Conservation (phyloP, 2,329 filamentous ascomycete species). For the Scytalidium lignicola region DNA sequence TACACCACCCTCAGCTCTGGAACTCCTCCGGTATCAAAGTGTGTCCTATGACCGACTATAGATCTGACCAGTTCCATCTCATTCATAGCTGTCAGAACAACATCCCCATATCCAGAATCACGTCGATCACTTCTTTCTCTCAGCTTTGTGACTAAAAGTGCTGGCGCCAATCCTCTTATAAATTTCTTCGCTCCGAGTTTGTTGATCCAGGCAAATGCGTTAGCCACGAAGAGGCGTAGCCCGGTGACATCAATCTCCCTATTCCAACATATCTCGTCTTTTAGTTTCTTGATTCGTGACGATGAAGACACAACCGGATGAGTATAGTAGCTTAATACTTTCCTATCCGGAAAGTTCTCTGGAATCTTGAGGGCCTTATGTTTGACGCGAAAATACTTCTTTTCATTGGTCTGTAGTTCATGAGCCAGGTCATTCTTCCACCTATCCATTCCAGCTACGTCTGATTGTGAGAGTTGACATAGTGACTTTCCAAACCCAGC, state of each 20-base stretch:
- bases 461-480: slow-evolving; percentile 57
- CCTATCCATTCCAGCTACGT: slow-evolving; percentile 51
- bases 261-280: slow-evolving; percentile 53
- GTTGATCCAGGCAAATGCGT: slow-evolving; percentile 83
- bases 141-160: slow-evolving; percentile 62
- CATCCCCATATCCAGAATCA: slow-evolving; percentile 28
- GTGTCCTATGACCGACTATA: slow-evolving; percentile 63
- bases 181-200: slow-evolving; percentile 78
- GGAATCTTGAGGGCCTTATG: slow-evolving; percentile 73
- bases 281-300: slow-evolving; percentile 50
- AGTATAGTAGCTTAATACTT: slow-evolving; percentile 81
- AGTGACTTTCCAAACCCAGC: slow-evolving; percentile 80
- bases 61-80: slow-evolving; percentile 54
- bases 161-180: slow-evolving; percentile 72
- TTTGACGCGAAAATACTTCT: slow-evolving; percentile 70
- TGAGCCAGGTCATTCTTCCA: slow-evolving; percentile 72
- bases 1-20: slow-evolving; percentile 77
- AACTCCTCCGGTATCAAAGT: slow-evolving; percentile 69
- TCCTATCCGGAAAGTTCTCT: slow-evolving; percentile 71
- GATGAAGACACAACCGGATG: slow-evolving; percentile 73
- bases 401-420: slow-evolving; percentile 80
- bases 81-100: slow-evolving; percentile 34
- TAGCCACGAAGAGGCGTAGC: slow-evolving; percentile 67
- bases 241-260: slow-evolving; percentile 57
- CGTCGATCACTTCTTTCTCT: slow-evolving; percentile 35